These are phyloP conservation scores for Epicoccum nigrum DNA, from an alignment of 2,329 filamentous ascomycete species.

Conservation along the genomic window DNA sequence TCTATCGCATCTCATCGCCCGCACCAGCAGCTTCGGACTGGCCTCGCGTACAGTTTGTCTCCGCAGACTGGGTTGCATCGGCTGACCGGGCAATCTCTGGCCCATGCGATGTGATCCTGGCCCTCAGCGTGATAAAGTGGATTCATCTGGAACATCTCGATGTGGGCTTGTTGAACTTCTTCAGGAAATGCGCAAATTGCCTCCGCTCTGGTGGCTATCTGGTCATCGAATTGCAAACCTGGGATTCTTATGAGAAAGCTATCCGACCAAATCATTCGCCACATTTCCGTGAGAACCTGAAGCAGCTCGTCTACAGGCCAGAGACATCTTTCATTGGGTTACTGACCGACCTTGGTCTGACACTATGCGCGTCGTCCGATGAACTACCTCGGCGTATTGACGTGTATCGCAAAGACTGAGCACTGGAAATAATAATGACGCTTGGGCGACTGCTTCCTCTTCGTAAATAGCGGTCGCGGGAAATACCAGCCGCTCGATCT, in stretches of 20 bases:
- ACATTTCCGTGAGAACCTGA: constrained; percentile 38
- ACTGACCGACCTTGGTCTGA: constrained; percentile 34
- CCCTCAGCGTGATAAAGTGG: constrained; percentile 50
- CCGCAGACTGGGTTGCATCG: constrained; percentile 43
- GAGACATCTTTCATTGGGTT: constrained; percentile 44
- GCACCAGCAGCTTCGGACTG: constrained; percentile 24
- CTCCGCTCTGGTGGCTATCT: constrained; percentile 40
- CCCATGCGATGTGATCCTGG: constrained; percentile 46
- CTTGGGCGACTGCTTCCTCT: no score
- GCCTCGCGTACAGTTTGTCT: constrained; percentile 41
- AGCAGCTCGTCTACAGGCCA: constrained; percentile 37
- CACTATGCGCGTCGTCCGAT: constrained; percentile 37
- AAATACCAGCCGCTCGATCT: not conserved
- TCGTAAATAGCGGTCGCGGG: no score
- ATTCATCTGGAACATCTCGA: constrained; percentile 48
- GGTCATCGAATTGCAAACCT: constrained; percentile 44
- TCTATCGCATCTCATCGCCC: constrained; percentile 18
- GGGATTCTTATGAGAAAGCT: constrained; percentile 47
- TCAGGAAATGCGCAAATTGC: constrained; percentile 39
- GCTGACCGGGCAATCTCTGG: constrained; percentile 30
- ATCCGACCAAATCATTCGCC: constrained; percentile 41
- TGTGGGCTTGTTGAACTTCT: constrained; percentile 40
- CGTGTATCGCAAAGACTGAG: constrained; percentile 41
- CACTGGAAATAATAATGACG: not conserved
- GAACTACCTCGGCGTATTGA: constrained; percentile 41